Percentiles rank a stretch among this genome's conserved stretches.
Conservation (phyloP, 805 yeast genomes). For the Ogataea trehalophila region DNA sequence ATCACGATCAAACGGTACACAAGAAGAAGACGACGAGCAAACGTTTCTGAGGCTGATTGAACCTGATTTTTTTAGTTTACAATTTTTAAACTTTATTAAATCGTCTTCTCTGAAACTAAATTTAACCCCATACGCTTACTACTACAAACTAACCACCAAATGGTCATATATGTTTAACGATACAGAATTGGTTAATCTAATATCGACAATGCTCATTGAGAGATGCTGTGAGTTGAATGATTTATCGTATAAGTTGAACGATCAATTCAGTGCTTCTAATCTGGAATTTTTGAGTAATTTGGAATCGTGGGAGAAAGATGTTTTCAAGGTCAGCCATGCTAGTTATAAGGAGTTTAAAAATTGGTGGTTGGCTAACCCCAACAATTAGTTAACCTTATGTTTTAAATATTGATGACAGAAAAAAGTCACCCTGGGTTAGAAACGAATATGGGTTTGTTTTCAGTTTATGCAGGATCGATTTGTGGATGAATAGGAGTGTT, state of each 20-base stretch:
- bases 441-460: background rate
- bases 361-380: conserved; percentile 18
- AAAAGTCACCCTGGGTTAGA: background rate
- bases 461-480: too few relatives aligned
- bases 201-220: conserved; percentile 47
- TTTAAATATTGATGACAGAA: background rate
- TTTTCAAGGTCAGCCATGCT: conserved; percentile 51
- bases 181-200: conserved; percentile 47
- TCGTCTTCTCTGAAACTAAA: conserved; percentile 39
- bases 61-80: conserved; percentile 63
- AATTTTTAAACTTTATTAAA: conserved; percentile 77
- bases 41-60: conserved; percentile 63
- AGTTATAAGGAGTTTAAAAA: conserved; percentile 24
- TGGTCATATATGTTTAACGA: conserved; percentile 77
- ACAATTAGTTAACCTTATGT: background rate
- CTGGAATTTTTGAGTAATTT: conserved; percentile 53
- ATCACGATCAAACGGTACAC: conserved; percentile 25
- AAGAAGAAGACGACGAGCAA: conserved; percentile 29
- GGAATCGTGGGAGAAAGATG: conserved; percentile 69
- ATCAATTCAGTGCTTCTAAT: conserved; percentile 24
- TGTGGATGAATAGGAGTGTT: too few relatives aligned
- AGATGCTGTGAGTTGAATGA: conserved; percentile 72
- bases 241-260: conserved; percentile 43
- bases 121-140: conserved; percentile 31
- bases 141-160: conserved; percentile 61